Conservation (phyloP, 2,329 filamentous ascomycete species). For the Gyromitra esculenta region DNA sequence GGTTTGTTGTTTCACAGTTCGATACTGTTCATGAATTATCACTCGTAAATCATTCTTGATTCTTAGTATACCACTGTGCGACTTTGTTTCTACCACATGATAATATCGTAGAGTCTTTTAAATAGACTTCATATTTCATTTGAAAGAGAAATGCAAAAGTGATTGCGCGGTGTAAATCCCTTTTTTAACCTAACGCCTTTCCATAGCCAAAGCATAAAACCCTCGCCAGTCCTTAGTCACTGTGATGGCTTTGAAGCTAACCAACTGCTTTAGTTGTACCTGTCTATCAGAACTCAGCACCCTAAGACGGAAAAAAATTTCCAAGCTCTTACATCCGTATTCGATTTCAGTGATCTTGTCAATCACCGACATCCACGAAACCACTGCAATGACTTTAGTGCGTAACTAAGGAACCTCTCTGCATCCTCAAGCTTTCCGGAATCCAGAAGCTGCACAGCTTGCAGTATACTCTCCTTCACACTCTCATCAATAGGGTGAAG, state of each 20-base stretch:
- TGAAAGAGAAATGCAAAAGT: slow-evolving; percentile 27
- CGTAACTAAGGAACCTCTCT: slow-evolving; percentile 41
- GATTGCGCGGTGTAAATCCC: slow-evolving; percentile 38
- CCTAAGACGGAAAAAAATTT: slow-evolving; percentile 8
- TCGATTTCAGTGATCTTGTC: not conserved
- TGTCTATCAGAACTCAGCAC: slow-evolving; percentile 8
- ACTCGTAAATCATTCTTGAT: not conserved
- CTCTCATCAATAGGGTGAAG: slow-evolving; percentile 39
- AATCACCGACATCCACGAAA: slow-evolving; percentile 36
- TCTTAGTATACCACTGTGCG: not conserved
- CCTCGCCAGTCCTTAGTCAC: not conserved
- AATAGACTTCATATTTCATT: slow-evolving; percentile 27
- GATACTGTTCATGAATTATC: slow-evolving; percentile 4
- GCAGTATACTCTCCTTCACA: slow-evolving; percentile 41
- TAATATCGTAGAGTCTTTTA: not conserved
- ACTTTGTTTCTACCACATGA: not conserved
- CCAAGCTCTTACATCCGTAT: slow-evolving; percentile 10
- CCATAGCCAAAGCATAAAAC: slow-evolving; percentile 34
- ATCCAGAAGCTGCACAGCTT: slow-evolving; percentile 39
- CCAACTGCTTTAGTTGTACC: slow-evolving; percentile 1
- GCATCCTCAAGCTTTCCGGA: slow-evolving; percentile 48
- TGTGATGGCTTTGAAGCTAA: slow-evolving; percentile 2
- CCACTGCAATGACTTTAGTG: slow-evolving; percentile 46
- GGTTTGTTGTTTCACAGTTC: not conserved
- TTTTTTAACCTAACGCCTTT: slow-evolving; percentile 44